Evolutionary conservation across 345 rosid species (phyloP), one percentile per base, ranked within the genome.

Genomic region (Aurinia saxatilis): DNA sequence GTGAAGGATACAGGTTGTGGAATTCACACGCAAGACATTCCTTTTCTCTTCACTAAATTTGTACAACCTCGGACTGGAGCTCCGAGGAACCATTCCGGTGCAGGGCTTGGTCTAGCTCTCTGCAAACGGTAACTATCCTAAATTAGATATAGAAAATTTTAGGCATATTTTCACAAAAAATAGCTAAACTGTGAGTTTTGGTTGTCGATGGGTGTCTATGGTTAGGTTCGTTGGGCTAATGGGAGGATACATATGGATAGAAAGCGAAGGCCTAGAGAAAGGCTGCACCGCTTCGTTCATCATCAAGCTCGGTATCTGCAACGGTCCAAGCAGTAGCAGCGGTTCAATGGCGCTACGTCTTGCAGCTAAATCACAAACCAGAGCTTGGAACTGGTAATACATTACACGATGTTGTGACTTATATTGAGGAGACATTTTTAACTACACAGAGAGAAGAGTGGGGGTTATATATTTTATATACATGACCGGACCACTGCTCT

Each of bases 1-100:
- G 95, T 89, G 41, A 87, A 77, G 73, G 98, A 92, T 74, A 74
- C 96, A 39, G 98, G 98, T 36, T 83, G 95, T 65, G 97, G 98
- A 16, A 66, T 92, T 67, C 79, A 50, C 36, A 81, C 83, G 25
- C 97, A 85, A 77, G 98, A 89, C 52, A 71, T 84, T 52, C 82
- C 91, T 8, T 62, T 36, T 46, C 75, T 92, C 23, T 92, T 86
- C 37, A 87, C 86, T 21, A 84, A 80, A 70, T 92, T 87, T 71
- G 68, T 80, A 52, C 86, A 77, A 62, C 76, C 78, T 30, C 82
- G 65, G 64, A 71, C 74, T 36, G 91, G 87, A 57, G 71, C 81
- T 12, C 76, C 66, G 37, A 77, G 63, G 68, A 74, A 63, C 45
- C 84, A 48, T 41, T 68, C 68, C 0, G 86, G 90, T 55, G 81